phyloP scores from a whole-genome alignment of 352 stramenopile species.

The Globisporangium mamillatum region DNA sequence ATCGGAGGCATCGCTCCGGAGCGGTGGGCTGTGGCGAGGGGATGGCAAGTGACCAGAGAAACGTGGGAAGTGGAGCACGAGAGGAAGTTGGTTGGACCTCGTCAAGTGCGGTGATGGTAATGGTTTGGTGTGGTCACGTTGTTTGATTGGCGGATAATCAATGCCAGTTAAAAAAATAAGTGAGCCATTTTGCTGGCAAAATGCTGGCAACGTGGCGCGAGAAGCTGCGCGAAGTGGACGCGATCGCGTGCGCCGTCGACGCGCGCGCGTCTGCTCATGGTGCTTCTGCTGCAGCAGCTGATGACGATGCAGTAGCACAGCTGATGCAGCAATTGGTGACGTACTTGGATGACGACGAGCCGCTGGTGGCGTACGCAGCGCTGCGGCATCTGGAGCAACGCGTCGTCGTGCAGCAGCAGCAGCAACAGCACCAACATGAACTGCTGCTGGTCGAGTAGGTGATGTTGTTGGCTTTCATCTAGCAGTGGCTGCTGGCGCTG shows the following conservation, averaged over 20 bases:
- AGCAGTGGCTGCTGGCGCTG: neutral
- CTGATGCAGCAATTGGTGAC: slow-evolving; percentile 14
- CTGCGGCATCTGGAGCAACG: slow-evolving; percentile 32
- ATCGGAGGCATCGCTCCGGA: neutral
- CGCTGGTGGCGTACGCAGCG: slow-evolving; percentile 40
- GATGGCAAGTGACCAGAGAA: neutral
- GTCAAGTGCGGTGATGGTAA: neutral
- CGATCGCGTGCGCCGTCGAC: slow-evolving; percentile 1
- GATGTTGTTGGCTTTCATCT: neutral
- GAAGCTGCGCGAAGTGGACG: slow-evolving; percentile 1
- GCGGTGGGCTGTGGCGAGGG: neutral
- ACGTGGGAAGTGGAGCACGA: neutral
- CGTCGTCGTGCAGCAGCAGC: slow-evolving; percentile 2
- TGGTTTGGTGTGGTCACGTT: neutral
- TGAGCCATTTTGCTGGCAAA: neutral
- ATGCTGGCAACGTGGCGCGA: slow-evolving; percentile 1
- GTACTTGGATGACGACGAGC: slow-evolving; percentile 30
- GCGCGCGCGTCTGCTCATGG: neutral
- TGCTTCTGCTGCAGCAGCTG: too few relatives aligned
- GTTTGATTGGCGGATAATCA: neutral
- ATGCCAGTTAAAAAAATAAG: neutral
- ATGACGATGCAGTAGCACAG: neutral
- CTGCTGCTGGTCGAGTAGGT: slow-evolving; percentile 12
- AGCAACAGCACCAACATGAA: neutral
- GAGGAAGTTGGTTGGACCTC: neutral